phyloP scores from a whole-genome alignment of 805 yeast species.

The Sungouiella thailandica region DNA sequence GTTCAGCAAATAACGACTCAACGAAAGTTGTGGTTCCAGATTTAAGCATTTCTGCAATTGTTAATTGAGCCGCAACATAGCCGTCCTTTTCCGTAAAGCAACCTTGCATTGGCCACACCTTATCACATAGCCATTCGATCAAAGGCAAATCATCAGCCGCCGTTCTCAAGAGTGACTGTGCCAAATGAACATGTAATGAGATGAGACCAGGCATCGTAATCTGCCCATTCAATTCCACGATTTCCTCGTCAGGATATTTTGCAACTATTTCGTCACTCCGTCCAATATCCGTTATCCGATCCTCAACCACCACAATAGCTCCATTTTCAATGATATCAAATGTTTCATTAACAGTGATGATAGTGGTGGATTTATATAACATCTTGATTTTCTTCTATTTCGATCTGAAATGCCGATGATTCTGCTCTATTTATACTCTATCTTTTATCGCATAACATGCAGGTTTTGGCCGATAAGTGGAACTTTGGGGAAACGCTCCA shows the following conservation, averaged over 20 bases:
- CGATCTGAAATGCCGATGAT: no score
- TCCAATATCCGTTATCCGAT: conserved; percentile 10
- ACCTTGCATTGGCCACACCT: conserved; percentile 14
- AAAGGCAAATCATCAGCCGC: conserved; percentile 13
- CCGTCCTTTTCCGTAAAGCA: conserved; percentile 13
- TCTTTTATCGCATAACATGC: no score
- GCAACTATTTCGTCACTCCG: conserved; percentile 1
- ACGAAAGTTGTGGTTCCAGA: conserved; percentile 14
- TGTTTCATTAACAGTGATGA: conserved; percentile 9
- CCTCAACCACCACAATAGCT: conserved; percentile 9
- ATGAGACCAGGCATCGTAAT: conserved; percentile 12
- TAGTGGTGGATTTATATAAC: conserved; percentile 9
- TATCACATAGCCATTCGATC: conserved; percentile 12
- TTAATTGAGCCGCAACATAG: conserved; percentile 11
- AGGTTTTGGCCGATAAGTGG: no score
- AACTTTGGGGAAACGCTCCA: no score
- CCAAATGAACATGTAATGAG: conserved; percentile 13
- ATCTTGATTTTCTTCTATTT: neutral
- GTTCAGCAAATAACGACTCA: conserved; percentile 11
- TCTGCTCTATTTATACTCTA: no score
- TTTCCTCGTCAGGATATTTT: conserved; percentile 4
- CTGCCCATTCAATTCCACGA: conserved; percentile 6
- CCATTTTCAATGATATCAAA: conserved; percentile 10
- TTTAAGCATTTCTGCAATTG: conserved; percentile 13
- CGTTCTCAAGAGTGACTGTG: conserved; percentile 10